A percentile compares a stretch with the other conserved stretches of the same genome.
These are phyloP conservation scores for Helichrysum umbraculigerum DNA, from an alignment of 129 eudicot genomes.

Conservation along the genomic window DNA sequence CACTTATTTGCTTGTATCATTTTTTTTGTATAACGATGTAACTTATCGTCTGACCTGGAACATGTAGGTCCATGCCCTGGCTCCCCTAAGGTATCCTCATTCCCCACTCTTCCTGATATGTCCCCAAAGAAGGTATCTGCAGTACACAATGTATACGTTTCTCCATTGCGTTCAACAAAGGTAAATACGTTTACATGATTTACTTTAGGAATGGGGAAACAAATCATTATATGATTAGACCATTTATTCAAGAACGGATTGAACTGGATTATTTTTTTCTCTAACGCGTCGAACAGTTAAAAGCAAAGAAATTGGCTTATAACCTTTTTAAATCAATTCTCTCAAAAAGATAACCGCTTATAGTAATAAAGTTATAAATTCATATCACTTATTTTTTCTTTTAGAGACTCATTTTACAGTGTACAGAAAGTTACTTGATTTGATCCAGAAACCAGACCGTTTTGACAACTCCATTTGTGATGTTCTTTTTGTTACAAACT, in stretches of 20 bases:
- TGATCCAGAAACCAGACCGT: background rate
- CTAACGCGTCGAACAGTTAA: too few relatives aligned
- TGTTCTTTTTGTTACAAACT: background rate
- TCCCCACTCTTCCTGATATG: slow-evolving; percentile 98
- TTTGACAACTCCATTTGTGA: background rate
- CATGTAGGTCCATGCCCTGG: slow-evolving; percentile 70
- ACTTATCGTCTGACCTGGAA: background rate
- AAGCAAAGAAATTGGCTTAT: too few relatives aligned
- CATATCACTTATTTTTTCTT: too few relatives aligned
- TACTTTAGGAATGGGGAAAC: background rate
- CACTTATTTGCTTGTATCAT: background rate
- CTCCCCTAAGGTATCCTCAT: slow-evolving; percentile 77
- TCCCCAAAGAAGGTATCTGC: slow-evolving; percentile 96
- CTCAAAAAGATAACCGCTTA: too few relatives aligned
- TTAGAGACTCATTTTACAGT: background rate
- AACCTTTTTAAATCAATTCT: background rate
- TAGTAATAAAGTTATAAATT: too few relatives aligned
- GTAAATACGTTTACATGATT: slow-evolving; percentile 32
- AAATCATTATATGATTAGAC: background rate
- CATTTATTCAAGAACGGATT: background rate
- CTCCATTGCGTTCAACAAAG: slow-evolving; percentile 92
- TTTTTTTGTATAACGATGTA: background rate
- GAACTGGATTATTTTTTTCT: background rate
- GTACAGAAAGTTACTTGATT: background rate
- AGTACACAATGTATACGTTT: slow-evolving; percentile 84